phyloP scores from a whole-genome alignment of 805 yeast genomes.

The Myxozyma geophila region DNA sequence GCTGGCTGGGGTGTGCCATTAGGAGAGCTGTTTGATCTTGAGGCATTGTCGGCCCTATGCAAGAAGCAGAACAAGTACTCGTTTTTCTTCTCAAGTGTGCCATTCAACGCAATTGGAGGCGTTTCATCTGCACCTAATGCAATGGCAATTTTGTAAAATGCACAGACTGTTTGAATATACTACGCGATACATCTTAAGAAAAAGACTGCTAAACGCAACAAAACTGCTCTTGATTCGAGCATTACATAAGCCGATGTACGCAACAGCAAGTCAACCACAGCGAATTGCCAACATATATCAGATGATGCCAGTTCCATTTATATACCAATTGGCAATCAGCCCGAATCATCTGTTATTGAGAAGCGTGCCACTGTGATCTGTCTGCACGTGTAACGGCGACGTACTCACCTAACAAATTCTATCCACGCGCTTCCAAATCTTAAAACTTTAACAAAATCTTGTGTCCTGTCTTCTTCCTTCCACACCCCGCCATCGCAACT shows the following conservation, averaged over 20 bases:
- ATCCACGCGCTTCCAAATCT: conserved; percentile 20
- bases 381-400: not conserved
- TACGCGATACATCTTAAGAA: not conserved
- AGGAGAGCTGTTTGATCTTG: conserved; percentile 45
- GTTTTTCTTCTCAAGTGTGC: conserved; percentile 43
- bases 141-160: conserved; percentile 46
- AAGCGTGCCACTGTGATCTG: too few relatives aligned
- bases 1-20: conserved; percentile 48
- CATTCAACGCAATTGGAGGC: conserved; percentile 44
- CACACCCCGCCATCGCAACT: not conserved
- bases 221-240: too few relatives aligned
- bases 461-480: not conserved
- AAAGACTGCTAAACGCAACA: not conserved
- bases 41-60: conserved; percentile 41
- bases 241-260: too few relatives aligned
- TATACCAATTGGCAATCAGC: too few relatives aligned
- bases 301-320: too few relatives aligned
- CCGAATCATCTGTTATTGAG: too few relatives aligned
- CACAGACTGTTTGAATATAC: not conserved
- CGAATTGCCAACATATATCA: too few relatives aligned
- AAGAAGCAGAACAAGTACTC: conserved; percentile 38
- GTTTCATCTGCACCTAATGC: conserved; percentile 51
- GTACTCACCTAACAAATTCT: conserved; percentile 1
- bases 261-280: too few relatives aligned
- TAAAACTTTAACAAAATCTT: not conserved